Percentiles rank a stretch among this genome's conserved stretches.
phyloP scores from a whole-genome alignment of 2,329 filamentous ascomycete genomes.

The Fusarium sp. region DNA sequence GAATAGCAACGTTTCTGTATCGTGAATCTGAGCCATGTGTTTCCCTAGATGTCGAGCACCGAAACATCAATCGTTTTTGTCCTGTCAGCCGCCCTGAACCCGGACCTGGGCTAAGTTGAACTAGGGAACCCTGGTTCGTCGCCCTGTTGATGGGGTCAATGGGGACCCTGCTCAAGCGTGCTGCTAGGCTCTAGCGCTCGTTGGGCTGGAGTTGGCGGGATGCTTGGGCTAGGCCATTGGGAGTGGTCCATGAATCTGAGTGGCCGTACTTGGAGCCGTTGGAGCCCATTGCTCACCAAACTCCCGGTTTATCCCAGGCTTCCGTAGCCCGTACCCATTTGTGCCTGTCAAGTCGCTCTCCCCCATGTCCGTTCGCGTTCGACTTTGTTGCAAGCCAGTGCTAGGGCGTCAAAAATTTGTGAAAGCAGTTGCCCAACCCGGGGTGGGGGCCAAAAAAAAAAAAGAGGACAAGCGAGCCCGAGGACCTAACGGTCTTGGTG shows the following conservation, averaged over 20 bases:
- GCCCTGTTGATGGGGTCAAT: constrained; percentile 38
- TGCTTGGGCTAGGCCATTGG: constrained; percentile 27
- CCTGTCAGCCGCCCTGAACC: constrained; percentile 36
- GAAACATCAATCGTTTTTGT: constrained; percentile 31
- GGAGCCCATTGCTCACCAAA: constrained; percentile 30
- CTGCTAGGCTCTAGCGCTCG: constrained; percentile 32
- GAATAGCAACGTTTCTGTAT: constrained; percentile 7
- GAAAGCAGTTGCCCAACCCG: constrained; percentile 37
- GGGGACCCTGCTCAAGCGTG: constrained; percentile 31
- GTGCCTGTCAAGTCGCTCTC: constrained; percentile 29
- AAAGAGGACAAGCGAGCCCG: constrained; percentile 21
- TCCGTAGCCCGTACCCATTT: constrained; percentile 15
- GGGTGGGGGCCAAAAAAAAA: constrained; percentile 33
- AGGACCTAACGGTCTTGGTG: constrained; percentile 24
- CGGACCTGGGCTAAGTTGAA: constrained; percentile 7
- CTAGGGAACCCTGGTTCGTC: constrained; percentile 39
- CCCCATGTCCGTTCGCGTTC: constrained; percentile 15
- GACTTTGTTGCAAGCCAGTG: constrained; percentile 15
- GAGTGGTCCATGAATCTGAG: constrained; percentile 29
- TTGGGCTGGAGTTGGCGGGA: constrained; percentile 41
- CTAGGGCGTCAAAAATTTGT: constrained; percentile 38
- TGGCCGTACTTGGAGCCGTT: constrained; percentile 21
- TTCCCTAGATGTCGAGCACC: constrained; percentile 31
- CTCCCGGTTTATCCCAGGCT: constrained; percentile 32
- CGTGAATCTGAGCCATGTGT: constrained; percentile 18